A percentile compares a stretch with the other conserved stretches of the same genome.
These are phyloP conservation scores for Tricholoma sp. DNA, from an alignment of 768 basidiomycete species.

Conservation along the genomic window DNA sequence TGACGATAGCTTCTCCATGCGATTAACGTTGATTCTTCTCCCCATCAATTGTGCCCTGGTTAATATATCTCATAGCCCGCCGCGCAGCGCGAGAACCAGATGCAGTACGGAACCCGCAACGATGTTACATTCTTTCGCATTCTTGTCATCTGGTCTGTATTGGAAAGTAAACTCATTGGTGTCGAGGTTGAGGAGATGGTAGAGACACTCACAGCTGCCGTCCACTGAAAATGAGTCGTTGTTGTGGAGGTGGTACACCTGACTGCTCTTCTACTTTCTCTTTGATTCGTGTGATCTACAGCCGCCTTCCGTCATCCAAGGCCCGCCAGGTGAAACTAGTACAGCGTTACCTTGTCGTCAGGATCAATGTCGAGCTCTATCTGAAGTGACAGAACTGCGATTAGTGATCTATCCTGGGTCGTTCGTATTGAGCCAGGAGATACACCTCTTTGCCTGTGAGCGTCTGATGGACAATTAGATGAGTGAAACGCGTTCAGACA, in stretches of 20 bases:
- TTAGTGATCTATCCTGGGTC: not conserved
- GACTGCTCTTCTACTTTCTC: conserved; percentile 98
- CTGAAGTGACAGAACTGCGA: conserved; percentile 28
- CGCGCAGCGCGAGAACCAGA: conserved; percentile 92
- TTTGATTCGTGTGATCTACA: conserved; percentile 88
- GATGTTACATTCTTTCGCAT: conserved; percentile 79
- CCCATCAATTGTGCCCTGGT: conserved; percentile 3
- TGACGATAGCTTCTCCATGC: not conserved
- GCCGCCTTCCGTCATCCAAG: not conserved
- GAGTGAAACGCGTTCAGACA: conserved; percentile 3
- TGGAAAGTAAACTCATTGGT: conserved; percentile 2
- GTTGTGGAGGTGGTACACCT: conserved; percentile 94
- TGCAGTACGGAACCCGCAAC: conserved; percentile 84
- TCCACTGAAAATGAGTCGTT: conserved; percentile 88
- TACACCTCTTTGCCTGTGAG: conserved; percentile 94
- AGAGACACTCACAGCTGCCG: conserved; percentile 70
- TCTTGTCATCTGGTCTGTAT: conserved; percentile 86
- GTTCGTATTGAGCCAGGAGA: not conserved
- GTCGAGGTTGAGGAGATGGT: not conserved
- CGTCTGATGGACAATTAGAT: conserved; percentile 46
- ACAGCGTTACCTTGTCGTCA: conserved; percentile 69
- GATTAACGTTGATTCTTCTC: conserved; percentile 8
- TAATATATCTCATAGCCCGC: conserved; percentile 52
- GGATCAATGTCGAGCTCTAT: conserved; percentile 95
- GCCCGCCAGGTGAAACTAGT: not conserved